Evolutionary conservation across 257 asterid species (phyloP).

Genomic region (Nyctanthes arbortristis): DNA sequence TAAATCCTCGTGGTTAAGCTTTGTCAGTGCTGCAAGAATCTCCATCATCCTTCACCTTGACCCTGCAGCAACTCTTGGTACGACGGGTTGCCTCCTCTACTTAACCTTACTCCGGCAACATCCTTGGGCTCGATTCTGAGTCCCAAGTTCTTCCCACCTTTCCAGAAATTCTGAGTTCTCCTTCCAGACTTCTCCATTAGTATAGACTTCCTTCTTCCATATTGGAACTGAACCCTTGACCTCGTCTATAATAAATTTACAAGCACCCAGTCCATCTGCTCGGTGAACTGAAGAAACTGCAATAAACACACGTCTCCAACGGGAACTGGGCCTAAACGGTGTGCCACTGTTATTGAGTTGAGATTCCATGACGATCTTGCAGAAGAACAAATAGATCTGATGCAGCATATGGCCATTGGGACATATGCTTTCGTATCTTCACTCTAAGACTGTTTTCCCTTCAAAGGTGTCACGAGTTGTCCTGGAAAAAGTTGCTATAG

Average conservation of each 20-base stretch:
- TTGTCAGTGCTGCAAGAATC: constrained; percentile 24
- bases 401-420: constrained; percentile 86
- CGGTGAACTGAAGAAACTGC: constrained; percentile 83
- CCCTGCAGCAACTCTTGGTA: constrained; percentile 51
- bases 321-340: constrained; percentile 75
- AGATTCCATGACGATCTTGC: constrained; percentile 82
- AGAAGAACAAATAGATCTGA: constrained; percentile 73
- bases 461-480: constrained; percentile 87
- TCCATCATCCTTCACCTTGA: constrained; percentile 51
- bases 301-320: constrained; percentile 87
- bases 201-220: constrained; percentile 97
- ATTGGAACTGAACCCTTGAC: constrained; percentile 89
- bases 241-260: constrained; percentile 84
- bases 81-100: constrained; percentile 40
- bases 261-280: constrained; percentile 82
- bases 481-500: constrained; percentile 90
- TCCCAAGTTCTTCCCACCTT: constrained; percentile 58
- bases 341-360: constrained; percentile 68
- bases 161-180: constrained; percentile 82
- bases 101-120: constrained; percentile 43
- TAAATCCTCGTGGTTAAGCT: not conserved
- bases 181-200: constrained; percentile 95
- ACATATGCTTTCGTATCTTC: constrained; percentile 87
- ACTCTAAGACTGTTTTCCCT: constrained; percentile 75
- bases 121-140: constrained; percentile 5